Percentiles rank a stretch among this genome's conserved stretches.
Conservation (phyloP, 1,284 basidiomycete species). For the Ustilago lituana region DNA sequence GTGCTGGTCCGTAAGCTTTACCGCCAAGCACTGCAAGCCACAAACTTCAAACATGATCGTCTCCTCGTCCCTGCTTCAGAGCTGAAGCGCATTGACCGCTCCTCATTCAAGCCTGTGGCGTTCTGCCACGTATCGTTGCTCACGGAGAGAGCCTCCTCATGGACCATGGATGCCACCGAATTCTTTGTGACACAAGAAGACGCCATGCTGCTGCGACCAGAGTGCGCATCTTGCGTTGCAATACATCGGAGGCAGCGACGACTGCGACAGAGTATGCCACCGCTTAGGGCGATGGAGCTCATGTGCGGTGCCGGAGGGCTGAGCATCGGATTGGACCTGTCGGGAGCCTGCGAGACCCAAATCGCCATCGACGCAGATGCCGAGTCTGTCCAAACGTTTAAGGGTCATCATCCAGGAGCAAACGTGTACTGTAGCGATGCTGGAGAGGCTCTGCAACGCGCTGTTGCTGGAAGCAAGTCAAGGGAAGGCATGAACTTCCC, state of each 20-base stretch:
- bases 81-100: not conserved
- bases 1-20: conserved; percentile 4
- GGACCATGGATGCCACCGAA: conserved; percentile 1
- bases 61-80: conserved; percentile 7
- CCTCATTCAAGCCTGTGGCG: conserved; percentile 2
- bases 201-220: not conserved
- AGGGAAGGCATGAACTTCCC: conserved; percentile 6
- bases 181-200: conserved; percentile 11
- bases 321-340: conserved; percentile 31
- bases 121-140: conserved; percentile 17
- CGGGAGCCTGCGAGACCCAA: conserved; percentile 31
- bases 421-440: conserved; percentile 14
- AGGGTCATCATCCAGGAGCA: conserved; percentile 18
- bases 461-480: not conserved
- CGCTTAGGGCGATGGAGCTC: conserved; percentile 20
- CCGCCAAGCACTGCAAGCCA: conserved; percentile 1
- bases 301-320: conserved; percentile 45
- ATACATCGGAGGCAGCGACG: not conserved
- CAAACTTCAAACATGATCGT: conserved; percentile 26
- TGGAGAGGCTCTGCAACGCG: conserved; percentile 21
- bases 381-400: conserved; percentile 21
- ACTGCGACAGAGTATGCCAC: not conserved
- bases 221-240: conserved; percentile 1
- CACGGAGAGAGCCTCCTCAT: not conserved
- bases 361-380: conserved; percentile 29